Evolutionary conservation across 1,284 basidiomycete species (phyloP).

Genomic region (Xerocomus alliaceus): DNA sequence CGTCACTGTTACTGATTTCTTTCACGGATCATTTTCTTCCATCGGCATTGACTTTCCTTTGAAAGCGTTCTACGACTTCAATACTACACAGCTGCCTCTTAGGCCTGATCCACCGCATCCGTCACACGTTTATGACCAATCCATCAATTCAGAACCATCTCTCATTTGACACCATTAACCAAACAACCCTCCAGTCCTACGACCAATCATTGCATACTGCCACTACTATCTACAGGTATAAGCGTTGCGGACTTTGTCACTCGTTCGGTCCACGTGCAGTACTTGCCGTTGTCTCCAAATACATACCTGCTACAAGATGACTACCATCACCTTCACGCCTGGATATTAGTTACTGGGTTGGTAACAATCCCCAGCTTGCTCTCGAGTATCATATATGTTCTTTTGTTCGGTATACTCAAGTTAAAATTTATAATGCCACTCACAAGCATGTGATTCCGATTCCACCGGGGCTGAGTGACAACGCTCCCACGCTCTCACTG

Average conservation of each 20-base stretch:
- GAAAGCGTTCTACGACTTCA: conserved; percentile 9
- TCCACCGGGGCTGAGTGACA: neutral
- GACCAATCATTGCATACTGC: conserved; percentile 8
- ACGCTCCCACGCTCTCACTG: conserved; percentile 29
- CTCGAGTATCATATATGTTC: conserved; percentile 11
- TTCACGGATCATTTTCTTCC: neutral
- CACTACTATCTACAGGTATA: conserved; percentile 24
- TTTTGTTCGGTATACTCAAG: neutral
- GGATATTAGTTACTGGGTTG: conserved; percentile 8
- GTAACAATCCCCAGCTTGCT: conserved; percentile 15
- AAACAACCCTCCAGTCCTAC: neutral
- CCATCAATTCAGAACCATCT: conserved; percentile 4
- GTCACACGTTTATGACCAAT: conserved; percentile 12
- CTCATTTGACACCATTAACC: conserved; percentile 10
- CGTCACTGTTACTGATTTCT: conserved; percentile 11
- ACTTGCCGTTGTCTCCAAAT: conserved; percentile 16
- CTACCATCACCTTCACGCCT: conserved; percentile 8
- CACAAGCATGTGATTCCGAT: conserved; percentile 23
- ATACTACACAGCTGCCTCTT: conserved; percentile 3
- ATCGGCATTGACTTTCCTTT: conserved; percentile 8
- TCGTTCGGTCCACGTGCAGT: conserved; percentile 11
- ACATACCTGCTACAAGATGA: conserved; percentile 29
- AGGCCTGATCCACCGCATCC: conserved; percentile 16
- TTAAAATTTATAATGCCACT: conserved; percentile 6
- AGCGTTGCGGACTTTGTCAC: conserved; percentile 20